Base-by-base conservation (phyloP, 2,329 filamentous ascomycete species). In the Didymella pinodella region DNA sequence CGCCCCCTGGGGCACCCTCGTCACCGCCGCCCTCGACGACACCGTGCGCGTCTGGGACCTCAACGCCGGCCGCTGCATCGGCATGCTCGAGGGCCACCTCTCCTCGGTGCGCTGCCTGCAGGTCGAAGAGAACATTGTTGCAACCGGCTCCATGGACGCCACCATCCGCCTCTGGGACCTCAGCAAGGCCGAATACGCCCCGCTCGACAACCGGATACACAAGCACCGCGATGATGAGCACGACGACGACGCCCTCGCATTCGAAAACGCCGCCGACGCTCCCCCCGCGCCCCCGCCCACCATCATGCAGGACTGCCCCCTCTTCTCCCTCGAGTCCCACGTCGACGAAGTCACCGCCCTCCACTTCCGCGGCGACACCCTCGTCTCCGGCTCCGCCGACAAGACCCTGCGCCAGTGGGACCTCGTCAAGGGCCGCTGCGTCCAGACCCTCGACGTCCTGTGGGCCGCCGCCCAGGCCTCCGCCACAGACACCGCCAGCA, bases 391-490 rank as follows among this genome's bases (percentile, higher is more conserved):
- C 12, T 98, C 94, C 7, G 90, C 95, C 0, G 95, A 99, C 80
- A 99, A 99, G 83, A 99, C 95, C 1, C 83, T 99, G 54, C 89
- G 95, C 44, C 95, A 99, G 77, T 99, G 95, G 95, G 95, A 99
- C 81, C 84, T 99, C 48, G 91, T 94, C 70, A 97, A 93, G 76
- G 95, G 95, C n/a, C 90, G 95, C 48, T 98, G 95, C 77, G 91
- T 99, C 53, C 95, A 99, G 79, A 99, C 95, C 2, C 83, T 99
- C 48, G 95, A 99, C 78, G 94, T 99, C 7, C 90, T 99, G 76
- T 99, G 95, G 95, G 95, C 95, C 10, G 93, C 95, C 4, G 93
- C 95, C 2, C 93, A 97, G 79, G 92, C 92, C 12, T 91, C 88
- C 10, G 87, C 88, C 38, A 88, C 86, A 5, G 66, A 67, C 26